Evolutionary conservation across 805 yeast species (phyloP).

Genomic region (Metschnikowia bowlesiae): DNA sequence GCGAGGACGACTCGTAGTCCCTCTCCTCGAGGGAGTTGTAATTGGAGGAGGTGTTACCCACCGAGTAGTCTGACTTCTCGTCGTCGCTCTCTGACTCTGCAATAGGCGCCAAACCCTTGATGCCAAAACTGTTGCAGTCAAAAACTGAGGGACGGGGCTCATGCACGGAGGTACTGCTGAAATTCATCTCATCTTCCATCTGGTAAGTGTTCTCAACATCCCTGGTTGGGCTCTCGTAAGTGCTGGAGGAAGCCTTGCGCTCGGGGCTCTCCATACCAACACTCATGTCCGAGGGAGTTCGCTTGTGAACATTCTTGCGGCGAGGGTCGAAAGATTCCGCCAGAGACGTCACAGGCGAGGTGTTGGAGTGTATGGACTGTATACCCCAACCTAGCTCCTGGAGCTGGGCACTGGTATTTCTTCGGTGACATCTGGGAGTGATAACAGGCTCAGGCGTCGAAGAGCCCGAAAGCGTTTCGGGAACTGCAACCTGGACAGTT

Average conservation of each 20-base stretch:
- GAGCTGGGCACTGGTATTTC: slow-evolving; percentile 14
- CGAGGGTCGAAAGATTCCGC: slow-evolving; percentile 15
- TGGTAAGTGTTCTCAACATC: slow-evolving; percentile 7
- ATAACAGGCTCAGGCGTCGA: slow-evolving; percentile 18
- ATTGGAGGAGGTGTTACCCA: slow-evolving; percentile 22
- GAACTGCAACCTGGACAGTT: slow-evolving; percentile 4
- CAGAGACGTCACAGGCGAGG: not conserved
- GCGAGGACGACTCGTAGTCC: slow-evolving; percentile 23
- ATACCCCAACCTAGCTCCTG: slow-evolving; percentile 9
- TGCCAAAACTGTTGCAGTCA: slow-evolving; percentile 22
- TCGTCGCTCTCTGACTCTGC: slow-evolving; percentile 31
- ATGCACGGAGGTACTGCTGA: slow-evolving; percentile 1
- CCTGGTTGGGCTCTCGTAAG: slow-evolving; percentile 9
- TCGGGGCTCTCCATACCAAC: slow-evolving; percentile 3
- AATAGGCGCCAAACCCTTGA: slow-evolving; percentile 36
- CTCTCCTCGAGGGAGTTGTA: slow-evolving; percentile 23
- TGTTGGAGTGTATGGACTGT: not conserved
- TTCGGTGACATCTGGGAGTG: slow-evolving; percentile 25
- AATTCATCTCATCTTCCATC: slow-evolving; percentile 13
- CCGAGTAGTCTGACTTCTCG: slow-evolving; percentile 15
- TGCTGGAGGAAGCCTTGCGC: slow-evolving; percentile 1
- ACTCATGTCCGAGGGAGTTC: slow-evolving; percentile 15
- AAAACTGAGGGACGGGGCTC: slow-evolving; percentile 15
- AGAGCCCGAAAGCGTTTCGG: not conserved
- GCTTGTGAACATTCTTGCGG: slow-evolving; percentile 14